phyloP scores from a whole-genome alignment of 345 rosid genomes.

The Physaria fendleri region DNA sequence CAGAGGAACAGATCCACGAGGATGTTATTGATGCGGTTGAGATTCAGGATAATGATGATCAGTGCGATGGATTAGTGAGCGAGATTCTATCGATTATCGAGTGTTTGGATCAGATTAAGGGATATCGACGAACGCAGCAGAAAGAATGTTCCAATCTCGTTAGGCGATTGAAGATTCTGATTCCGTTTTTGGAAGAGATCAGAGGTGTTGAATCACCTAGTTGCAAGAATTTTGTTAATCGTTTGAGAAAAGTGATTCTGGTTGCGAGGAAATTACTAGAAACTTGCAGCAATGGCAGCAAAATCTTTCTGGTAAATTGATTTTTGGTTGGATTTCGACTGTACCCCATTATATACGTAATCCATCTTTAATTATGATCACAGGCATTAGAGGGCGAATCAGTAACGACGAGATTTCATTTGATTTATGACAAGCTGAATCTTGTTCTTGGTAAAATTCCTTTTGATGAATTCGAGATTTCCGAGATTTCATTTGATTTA shows the following conservation, averaged over 20 bases:
- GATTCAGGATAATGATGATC: constrained; percentile 13
- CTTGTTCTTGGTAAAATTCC: constrained; percentile 41
- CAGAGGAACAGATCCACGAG: neutral
- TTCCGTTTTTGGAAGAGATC: constrained; percentile 64
- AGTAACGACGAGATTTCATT: constrained; percentile 38
- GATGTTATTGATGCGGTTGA: constrained; percentile 14
- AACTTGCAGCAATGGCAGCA: constrained; percentile 71
- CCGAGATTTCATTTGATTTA: constrained; percentile 41
- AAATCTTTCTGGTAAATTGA: constrained; percentile 62
- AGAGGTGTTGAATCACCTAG: constrained; percentile 28
- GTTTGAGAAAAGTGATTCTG: constrained; percentile 40
- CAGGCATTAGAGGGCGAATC: constrained; percentile 67
- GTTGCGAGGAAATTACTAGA: constrained; percentile 42
- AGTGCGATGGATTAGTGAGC: constrained; percentile 24
- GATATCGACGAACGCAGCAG: constrained; percentile 47
- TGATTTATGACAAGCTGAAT: constrained; percentile 39
- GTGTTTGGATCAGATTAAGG: constrained; percentile 41
- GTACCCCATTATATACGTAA: too few relatives aligned
- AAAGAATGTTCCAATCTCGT: constrained; percentile 57
- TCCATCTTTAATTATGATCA: neutral
- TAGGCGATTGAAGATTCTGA: constrained; percentile 55
- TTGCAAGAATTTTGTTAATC: constrained; percentile 20
- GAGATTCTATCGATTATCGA: constrained; percentile 39
- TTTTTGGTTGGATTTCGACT: too few relatives aligned
- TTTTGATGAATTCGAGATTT: constrained; percentile 41